Conservation (phyloP, 257 asterid genomes). For the Rauvolfia tetraphylla region DNA sequence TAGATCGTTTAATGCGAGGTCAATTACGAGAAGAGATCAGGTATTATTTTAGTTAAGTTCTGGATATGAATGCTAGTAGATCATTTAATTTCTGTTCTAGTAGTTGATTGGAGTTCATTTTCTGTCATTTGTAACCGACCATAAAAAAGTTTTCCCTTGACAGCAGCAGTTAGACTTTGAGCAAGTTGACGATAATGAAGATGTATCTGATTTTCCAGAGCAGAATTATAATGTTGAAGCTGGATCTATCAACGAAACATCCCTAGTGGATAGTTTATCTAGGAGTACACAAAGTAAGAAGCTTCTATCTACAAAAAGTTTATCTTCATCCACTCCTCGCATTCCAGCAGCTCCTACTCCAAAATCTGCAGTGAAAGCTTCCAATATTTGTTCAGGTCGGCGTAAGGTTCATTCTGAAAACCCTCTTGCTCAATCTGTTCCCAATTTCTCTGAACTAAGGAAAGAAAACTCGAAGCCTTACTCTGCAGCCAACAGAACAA, state of each 20-base stretch:
- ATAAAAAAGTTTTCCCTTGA: constrained; percentile 45
- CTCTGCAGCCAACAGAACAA: constrained; percentile 46
- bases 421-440: constrained; percentile 90
- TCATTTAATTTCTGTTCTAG: constrained; percentile 20
- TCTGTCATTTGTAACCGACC: constrained; percentile 47
- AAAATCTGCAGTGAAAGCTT: constrained; percentile 50
- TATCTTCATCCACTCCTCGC: constrained; percentile 56
- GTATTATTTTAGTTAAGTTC: constrained; percentile 42
- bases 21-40: constrained; percentile 60
- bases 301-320: constrained; percentile 45
- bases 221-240: constrained; percentile 36
- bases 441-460: constrained; percentile 72
- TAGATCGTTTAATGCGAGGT: constrained; percentile 57
- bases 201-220: constrained; percentile 38
- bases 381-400: constrained; percentile 45
- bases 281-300: constrained; percentile 47
- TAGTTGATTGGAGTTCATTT: constrained; percentile 28
- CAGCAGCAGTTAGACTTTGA: constrained; percentile 68
- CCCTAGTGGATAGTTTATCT: constrained; percentile 38
- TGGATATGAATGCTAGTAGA: constrained; percentile 3
- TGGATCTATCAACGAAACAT: constrained; percentile 40
- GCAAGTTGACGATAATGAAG: constrained; percentile 61
- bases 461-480: constrained; percentile 78
- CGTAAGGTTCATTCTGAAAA: constrained; percentile 73
- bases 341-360: constrained; percentile 53